These are phyloP conservation scores for Sphagnum contortum DNA, from an alignment of 225 moss, liverwort and hornwort genomes.

Conservation along the genomic window DNA sequence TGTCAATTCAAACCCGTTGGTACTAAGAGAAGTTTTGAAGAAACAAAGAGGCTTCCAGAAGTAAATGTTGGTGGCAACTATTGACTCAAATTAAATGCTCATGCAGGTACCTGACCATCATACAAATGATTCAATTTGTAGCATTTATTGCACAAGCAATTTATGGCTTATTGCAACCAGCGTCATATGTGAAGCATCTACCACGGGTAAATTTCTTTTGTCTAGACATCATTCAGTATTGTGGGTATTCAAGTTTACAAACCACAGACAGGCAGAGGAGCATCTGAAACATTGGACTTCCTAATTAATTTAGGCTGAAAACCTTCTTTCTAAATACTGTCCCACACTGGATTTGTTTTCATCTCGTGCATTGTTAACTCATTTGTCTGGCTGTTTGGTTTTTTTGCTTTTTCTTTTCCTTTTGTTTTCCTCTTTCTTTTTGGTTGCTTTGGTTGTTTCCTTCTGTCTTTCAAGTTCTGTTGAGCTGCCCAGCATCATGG, in stretches of 20 bases:
- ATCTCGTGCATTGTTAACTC: neutral
- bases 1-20: neutral
- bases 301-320: neutral
- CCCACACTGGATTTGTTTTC: neutral
- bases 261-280: neutral
- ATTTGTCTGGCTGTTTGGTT: neutral
- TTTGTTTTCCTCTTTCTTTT: too few relatives aligned
- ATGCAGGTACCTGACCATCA: constrained; percentile 71
- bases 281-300: neutral
- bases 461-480: too few relatives aligned
- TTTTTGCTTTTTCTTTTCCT: neutral
- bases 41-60: neutral
- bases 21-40: constrained; percentile 1
- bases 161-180: constrained; percentile 36
- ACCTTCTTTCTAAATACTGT: neutral
- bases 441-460: too few relatives aligned
- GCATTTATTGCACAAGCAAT: constrained; percentile 63
- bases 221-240: too few relatives aligned
- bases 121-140: constrained; percentile 84
- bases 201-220: constrained; percentile 34
- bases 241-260: neutral
- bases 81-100: neutral
- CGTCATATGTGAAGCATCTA: constrained; percentile 35
- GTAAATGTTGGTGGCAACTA: too few relatives aligned
- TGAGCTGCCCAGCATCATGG: too few relatives aligned